Evolutionary conservation across 2,329 filamentous ascomycete species (phyloP), one percentile per base, ranked within the genome.

Genomic region (Microascus cirrosus): DNA sequence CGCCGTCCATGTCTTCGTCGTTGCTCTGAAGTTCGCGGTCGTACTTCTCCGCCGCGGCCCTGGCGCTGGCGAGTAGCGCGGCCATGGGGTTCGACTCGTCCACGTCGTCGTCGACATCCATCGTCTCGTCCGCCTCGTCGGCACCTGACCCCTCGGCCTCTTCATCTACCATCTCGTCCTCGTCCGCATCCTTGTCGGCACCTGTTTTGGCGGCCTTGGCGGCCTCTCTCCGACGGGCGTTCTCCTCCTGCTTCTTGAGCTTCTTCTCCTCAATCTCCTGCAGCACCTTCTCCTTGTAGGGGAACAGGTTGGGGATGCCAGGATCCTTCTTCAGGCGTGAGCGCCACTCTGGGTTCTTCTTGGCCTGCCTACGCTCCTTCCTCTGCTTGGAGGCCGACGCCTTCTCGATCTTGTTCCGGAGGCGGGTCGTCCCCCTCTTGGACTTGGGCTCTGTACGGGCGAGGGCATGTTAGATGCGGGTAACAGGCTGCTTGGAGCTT

Each of bases 331-430:
- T 97, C 64, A 96, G 71, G 71, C 91, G 89, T 60, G 90, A 92
- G 65, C 89, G 85, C 91, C 94, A 97, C 89, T 96, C 85, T 36
- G 94, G 93, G 72, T 96, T 96, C 83, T 95, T 91, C 78, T 96
- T 97, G 58, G 88, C 90, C 59, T 85, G 79, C 79, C 96, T 97
- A 69, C 85, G 87, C 61, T 85, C 77, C 74, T 99, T 99, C 70
- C 86, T 85, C 74, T 96, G 90, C 78, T 99, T 99, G 61, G 89
- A 86, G 50, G 83, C 83, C 57, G 92, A 90, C 24, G 89, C 86
- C 75, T 99, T 99, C 71, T 96, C 84, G 73, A 99, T 97, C 76
- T 95, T 96, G 78, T 96, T 86, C 63, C 93, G 86, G 67, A 99
- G 81, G 60, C 94, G 90, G 68, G 93, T 89, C 52, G 93, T 85